phyloP scores from a whole-genome alignment of 2,329 filamentous ascomycete genomes.

The Zymoseptoria ardabiliae region DNA sequence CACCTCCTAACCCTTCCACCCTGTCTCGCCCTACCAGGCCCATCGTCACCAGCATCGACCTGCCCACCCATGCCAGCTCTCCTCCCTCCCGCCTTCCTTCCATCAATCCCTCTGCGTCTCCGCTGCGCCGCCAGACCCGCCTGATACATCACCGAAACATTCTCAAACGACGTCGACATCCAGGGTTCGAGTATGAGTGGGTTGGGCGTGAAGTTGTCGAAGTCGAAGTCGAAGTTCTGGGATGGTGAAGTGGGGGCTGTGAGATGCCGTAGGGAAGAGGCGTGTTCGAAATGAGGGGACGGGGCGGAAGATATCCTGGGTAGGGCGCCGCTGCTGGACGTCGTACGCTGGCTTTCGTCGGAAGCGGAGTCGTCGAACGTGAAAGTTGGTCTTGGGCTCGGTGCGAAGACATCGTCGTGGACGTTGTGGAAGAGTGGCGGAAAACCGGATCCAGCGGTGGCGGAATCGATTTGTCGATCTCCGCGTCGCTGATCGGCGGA shows the following conservation, averaged over 20 bases:
- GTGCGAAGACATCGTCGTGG: neutral
- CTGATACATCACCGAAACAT: neutral
- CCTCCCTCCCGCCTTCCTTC: neutral
- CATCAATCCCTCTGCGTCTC: neutral
- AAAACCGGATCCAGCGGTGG: neutral
- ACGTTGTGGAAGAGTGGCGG: neutral
- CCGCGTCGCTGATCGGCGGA: neutral
- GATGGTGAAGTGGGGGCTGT: neutral
- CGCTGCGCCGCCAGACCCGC: neutral
- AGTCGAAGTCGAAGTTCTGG: neutral
- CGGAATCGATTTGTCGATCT: neutral
- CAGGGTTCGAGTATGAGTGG: neutral
- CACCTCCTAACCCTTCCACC: neutral
- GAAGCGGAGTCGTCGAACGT: neutral
- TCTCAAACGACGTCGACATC: neutral
- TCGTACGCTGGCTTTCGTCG: neutral
- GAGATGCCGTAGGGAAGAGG: neutral
- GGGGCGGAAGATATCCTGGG: too few species aligned
- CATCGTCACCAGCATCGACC: neutral
- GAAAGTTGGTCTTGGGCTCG: neutral
- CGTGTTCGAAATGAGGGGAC: neutral
- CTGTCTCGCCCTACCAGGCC: neutral
- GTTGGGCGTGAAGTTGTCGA: neutral
- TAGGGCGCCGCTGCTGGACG: neutral
- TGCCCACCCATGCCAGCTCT: neutral